Percentiles rank a stretch among this genome's conserved stretches.
These are phyloP conservation scores for Rhizopogon vinicolor DNA, from an alignment of 768 basidiomycete genomes.

Conservation along the genomic window DNA sequence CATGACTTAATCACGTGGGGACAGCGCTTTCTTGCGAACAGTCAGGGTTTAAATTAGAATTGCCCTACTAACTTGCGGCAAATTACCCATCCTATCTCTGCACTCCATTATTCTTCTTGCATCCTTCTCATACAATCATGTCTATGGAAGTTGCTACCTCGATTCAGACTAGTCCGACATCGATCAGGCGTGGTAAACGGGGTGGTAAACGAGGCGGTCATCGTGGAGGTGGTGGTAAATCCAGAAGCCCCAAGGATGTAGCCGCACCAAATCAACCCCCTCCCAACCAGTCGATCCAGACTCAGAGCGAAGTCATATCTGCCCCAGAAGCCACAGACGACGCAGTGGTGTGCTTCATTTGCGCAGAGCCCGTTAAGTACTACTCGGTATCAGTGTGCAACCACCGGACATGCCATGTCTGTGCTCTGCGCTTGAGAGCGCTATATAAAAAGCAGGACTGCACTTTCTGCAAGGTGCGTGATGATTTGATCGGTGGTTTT, in stretches of 20 bases:
- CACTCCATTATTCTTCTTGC: neutral
- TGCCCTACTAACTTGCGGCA: neutral
- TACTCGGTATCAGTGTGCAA: constrained; percentile 87
- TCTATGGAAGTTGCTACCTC: constrained; percentile 16
- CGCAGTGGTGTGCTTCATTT: constrained; percentile 77
- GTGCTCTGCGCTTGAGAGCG: constrained; percentile 80
- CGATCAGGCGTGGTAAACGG: constrained; percentile 7
- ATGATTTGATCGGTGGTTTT: neutral
- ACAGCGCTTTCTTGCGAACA: neutral
- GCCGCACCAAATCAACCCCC: neutral
- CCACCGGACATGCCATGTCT: constrained; percentile 94
- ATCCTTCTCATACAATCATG: constrained; percentile 3
- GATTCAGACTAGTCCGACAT: constrained; percentile 1
- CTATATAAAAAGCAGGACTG: constrained; percentile 93
- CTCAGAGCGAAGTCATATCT: constrained; percentile 1
- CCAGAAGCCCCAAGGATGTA: neutral
- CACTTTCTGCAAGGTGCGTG: constrained; percentile 89
- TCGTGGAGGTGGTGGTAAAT: constrained; percentile 14
- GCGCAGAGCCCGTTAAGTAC: constrained; percentile 90
- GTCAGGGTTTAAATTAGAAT: too few relatives aligned
- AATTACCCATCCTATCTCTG: neutral
- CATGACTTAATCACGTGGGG: constrained; percentile 1
- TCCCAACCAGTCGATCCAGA: neutral
- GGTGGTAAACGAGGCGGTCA: constrained; percentile 10
- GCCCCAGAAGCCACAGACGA: constrained; percentile 25